A percentile compares a stretch with the other conserved stretches of the same genome.
Conservation (phyloP, 1,284 basidiomycete genomes). For the Naganishia cerealis region DNA sequence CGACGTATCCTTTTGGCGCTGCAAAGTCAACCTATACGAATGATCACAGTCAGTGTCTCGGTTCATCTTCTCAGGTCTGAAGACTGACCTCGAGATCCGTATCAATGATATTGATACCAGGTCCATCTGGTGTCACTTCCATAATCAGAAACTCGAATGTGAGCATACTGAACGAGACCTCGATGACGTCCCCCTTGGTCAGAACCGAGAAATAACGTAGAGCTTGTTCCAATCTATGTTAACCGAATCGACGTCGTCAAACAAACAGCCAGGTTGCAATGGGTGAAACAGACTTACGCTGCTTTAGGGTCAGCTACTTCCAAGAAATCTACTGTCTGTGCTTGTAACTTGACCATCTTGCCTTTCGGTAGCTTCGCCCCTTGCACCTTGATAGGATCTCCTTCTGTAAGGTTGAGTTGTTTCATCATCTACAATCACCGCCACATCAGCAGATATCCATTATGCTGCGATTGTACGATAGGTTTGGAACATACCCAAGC, state of each 20-base stretch:
- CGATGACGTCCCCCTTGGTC: conserved; percentile 86
- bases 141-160: conserved; percentile 93
- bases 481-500: conserved; percentile 67
- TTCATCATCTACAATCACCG: conserved; percentile 78
- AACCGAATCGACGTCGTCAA: not conserved
- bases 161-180: conserved; percentile 87
- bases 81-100: conserved; percentile 82
- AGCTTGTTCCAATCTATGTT: conserved; percentile 81
- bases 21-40: conserved; percentile 60
- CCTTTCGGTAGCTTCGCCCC: conserved; percentile 87
- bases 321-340: conserved; percentile 90
- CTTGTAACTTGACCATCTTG: conserved; percentile 93
- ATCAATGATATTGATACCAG: conserved; percentile 86
- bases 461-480: too few relatives aligned
- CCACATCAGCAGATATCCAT: conserved; percentile 1
- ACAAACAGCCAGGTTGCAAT: not conserved
- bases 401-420: conserved; percentile 80
- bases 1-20: conserved; percentile 68
- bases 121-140: conserved; percentile 84
- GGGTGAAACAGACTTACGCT: conserved; percentile 65
- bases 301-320: conserved; percentile 89
- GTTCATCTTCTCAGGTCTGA: conserved; percentile 31
- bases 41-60: not conserved
- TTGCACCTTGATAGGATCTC: conserved; percentile 89
- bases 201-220: conserved; percentile 89